phyloP scores from a whole-genome alignment of 306 rosid species.

The Quercus cerris region DNA sequence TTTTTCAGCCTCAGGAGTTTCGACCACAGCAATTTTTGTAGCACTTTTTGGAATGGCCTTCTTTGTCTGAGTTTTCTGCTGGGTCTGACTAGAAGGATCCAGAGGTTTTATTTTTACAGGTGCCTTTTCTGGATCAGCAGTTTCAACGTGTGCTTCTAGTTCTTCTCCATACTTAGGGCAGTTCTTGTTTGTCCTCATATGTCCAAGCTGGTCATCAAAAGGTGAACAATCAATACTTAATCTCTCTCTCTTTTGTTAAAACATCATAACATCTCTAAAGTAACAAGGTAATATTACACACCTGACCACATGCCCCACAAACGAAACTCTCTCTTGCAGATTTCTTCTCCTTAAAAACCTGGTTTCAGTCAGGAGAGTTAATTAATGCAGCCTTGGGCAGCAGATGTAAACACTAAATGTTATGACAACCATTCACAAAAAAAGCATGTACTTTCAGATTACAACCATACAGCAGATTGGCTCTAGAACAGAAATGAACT shows the following conservation, averaged over 20 bases:
- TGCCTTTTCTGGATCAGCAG: constrained; percentile 62
- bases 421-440: constrained; percentile 16
- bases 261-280: constrained; percentile 1
- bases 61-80: constrained; percentile 57
- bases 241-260: neutral
- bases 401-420: constrained; percentile 13
- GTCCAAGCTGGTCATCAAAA: constrained; percentile 70
- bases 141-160: constrained; percentile 55
- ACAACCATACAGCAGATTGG: constrained; percentile 2
- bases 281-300: constrained; percentile 23
- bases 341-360: constrained; percentile 92
- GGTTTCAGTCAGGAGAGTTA: constrained; percentile 25
- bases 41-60: constrained; percentile 56
- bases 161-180: constrained; percentile 97
- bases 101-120: constrained; percentile 51
- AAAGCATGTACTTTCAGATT: constrained; percentile 19
- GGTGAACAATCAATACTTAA: constrained; percentile 18
- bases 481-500: neutral
- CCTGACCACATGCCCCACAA: constrained; percentile 99
- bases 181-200: constrained; percentile 97
- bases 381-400: constrained; percentile 16
- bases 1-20: constrained; percentile 48
- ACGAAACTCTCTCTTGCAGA: constrained; percentile 82
- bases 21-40: constrained; percentile 58
- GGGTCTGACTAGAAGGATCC: constrained; percentile 60